Conservation (phyloP, 2,329 filamentous ascomycete genomes). For the Microcyclospora pomicola region DNA sequence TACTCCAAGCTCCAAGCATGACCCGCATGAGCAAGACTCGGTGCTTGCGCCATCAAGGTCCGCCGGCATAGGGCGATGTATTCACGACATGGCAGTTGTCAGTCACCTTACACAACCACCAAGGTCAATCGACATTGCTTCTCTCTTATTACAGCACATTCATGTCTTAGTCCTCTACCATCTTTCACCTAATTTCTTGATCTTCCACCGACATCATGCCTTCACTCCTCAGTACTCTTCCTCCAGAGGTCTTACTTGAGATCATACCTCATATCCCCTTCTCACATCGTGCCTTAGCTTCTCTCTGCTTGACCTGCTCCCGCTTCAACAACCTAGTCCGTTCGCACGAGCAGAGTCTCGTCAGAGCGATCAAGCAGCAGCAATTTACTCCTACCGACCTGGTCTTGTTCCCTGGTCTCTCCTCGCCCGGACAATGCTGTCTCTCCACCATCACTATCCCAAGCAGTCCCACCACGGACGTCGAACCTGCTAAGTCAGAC, state of each 20-base stretch:
- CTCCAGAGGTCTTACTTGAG: slow-evolving; percentile 19
- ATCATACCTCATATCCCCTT: slow-evolving; percentile 20
- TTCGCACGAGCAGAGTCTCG: slow-evolving; percentile 17
- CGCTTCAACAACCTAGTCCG: slow-evolving; percentile 15
- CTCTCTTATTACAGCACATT: neutral
- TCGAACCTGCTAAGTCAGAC: too few species aligned
- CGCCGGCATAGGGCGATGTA: too few species aligned
- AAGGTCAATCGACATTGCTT: neutral
- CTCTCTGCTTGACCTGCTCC: slow-evolving; percentile 15
- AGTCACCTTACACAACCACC: too few species aligned
- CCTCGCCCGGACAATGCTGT: neutral
- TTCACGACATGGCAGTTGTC: too few species aligned
- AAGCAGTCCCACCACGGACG: too few species aligned
- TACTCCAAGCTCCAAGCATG: too few species aligned
- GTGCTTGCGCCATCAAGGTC: too few species aligned
- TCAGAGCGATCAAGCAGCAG: slow-evolving; percentile 11
- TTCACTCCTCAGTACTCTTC: slow-evolving; percentile 5
- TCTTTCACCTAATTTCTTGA: neutral
- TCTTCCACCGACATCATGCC: neutral
- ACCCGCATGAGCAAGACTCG: too few species aligned
- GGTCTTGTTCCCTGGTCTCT: slow-evolving; percentile 15
- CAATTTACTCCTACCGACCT: slow-evolving; percentile 6
- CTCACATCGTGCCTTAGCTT: slow-evolving; percentile 9
- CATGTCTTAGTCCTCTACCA: too few species aligned
- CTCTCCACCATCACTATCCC: neutral